Conservation (phyloP, 2,329 filamentous ascomycete genomes). For the Torrubiellomyces zombiae region DNA sequence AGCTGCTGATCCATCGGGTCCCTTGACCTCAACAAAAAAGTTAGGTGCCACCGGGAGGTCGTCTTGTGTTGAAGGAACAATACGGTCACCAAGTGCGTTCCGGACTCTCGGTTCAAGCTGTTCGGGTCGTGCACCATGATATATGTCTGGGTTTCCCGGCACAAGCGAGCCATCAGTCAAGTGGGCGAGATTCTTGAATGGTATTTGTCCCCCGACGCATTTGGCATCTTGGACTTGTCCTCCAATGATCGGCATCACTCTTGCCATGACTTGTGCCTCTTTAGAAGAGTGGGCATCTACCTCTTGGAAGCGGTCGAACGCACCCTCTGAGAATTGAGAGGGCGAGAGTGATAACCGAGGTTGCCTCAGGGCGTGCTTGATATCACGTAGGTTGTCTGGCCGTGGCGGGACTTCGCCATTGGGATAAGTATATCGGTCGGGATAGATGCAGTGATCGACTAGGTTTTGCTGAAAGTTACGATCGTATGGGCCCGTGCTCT, state of each 20-base stretch:
- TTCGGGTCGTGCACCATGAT: slow-evolving; percentile 14
- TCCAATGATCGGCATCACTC: slow-evolving; percentile 16
- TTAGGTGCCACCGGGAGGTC: slow-evolving; percentile 18
- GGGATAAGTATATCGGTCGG: slow-evolving; percentile 5
- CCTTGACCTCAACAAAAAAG: slow-evolving; percentile 21
- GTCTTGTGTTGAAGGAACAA: slow-evolving; percentile 16
- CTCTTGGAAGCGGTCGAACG: slow-evolving; percentile 12
- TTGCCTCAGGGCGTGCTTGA: slow-evolving; percentile 4
- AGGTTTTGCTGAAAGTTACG: slow-evolving; percentile 7
- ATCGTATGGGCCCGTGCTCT: slow-evolving; percentile 8
- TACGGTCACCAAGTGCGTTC: slow-evolving; percentile 9
- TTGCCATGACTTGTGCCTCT: slow-evolving; percentile 8
- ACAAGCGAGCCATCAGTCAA: slow-evolving; percentile 18
- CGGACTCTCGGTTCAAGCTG: slow-evolving; percentile 11
- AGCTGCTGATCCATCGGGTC: slow-evolving; percentile 10
- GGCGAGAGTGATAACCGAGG: slow-evolving; percentile 16
- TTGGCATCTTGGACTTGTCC: slow-evolving; percentile 8
- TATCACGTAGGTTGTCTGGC: slow-evolving; percentile 8
- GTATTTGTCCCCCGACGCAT: slow-evolving; percentile 10
- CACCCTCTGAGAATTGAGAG: slow-evolving; percentile 15
- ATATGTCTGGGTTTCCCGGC: slow-evolving; percentile 15
- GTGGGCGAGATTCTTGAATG: slow-evolving; percentile 18
- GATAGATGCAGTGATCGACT: slow-evolving; percentile 5
- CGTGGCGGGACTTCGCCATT: slow-evolving; percentile 4
- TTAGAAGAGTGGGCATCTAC: slow-evolving; percentile 13